Conservation (phyloP, 2,329 filamentous ascomycete species). For the Colletotrichum australisinense region DNA sequence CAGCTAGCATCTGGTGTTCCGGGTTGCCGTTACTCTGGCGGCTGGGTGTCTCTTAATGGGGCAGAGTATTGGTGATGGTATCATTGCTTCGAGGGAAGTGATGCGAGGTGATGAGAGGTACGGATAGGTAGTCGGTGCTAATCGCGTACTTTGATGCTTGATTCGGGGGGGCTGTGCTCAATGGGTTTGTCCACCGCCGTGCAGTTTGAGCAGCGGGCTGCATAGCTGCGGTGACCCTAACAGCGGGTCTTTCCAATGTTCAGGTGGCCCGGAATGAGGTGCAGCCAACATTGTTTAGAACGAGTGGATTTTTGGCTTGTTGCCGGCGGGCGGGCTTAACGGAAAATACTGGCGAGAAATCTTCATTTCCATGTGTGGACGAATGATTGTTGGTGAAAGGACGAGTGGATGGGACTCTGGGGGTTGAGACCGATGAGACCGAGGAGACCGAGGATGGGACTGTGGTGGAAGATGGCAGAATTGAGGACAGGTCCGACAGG, state of each 20-base stretch:
- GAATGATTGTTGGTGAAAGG: not conserved
- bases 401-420: not conserved
- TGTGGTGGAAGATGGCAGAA: not conserved
- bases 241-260: conserved; percentile 7
- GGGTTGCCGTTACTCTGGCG: not conserved
- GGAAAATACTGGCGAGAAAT: not conserved
- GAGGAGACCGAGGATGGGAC: not conserved
- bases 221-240: conserved; percentile 21
- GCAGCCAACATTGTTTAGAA: not conserved
- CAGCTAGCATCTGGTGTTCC: not conserved
- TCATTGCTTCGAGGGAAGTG: not conserved
- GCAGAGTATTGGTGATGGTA: conserved; percentile 2
- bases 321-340: not conserved
- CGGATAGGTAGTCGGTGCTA: conserved; percentile 1
- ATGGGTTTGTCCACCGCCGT: conserved; percentile 10
- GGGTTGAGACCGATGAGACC: not conserved
- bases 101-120: not conserved
- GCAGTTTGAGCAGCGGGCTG: conserved; percentile 16
- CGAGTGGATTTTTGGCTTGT: not conserved
- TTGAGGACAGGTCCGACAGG: too few relatives aligned
- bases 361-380: not conserved
- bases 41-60: not conserved
- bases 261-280: not conserved
- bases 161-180: conserved; percentile 28
- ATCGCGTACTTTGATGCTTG: conserved; percentile 15